Evolutionary conservation across 306 rosid species (phyloP).

Genomic region (Vicia sativa): DNA sequence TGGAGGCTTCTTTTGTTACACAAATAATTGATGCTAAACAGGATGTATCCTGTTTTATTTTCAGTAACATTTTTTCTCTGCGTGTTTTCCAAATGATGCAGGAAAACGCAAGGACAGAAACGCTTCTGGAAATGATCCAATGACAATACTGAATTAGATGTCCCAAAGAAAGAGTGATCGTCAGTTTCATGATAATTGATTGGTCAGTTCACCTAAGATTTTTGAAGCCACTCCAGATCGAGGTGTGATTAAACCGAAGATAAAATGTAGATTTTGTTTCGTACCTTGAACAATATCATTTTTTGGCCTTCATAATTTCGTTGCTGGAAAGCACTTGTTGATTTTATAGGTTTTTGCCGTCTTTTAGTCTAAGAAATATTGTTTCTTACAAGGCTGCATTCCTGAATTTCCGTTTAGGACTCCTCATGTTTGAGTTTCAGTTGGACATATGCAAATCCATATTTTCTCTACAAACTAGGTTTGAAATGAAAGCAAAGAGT

Average conservation of each 20-base stretch:
- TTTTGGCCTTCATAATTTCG: constrained; percentile 31
- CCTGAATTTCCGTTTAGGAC: neutral
- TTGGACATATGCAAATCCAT: neutral
- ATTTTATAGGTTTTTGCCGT: neutral
- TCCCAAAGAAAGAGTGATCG: neutral
- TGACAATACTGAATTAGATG: constrained; percentile 37
- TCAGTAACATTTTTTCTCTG: neutral
- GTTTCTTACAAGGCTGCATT: neutral
- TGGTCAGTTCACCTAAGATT: constrained; percentile 15
- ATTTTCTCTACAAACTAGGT: neutral
- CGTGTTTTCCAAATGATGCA: constrained; percentile 43
- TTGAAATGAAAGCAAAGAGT: neutral
- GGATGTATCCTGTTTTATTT: constrained; percentile 15
- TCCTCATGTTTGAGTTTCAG: neutral
- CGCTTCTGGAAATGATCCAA: constrained; percentile 63
- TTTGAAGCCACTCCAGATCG: constrained; percentile 27
- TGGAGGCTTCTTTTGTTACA: constrained; percentile 14
- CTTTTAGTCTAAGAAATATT: constrained; percentile 28
- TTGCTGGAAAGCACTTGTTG: constrained; percentile 25
- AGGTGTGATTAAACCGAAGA: constrained; percentile 30
- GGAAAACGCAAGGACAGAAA: constrained; percentile 74
- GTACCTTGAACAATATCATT: neutral
- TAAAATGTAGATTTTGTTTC: constrained; percentile 29
- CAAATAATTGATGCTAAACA: constrained; percentile 7
- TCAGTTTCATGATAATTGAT: constrained; percentile 32